Base-by-base conservation (phyloP, 1,284 basidiomycete genomes). In the Cutaneotrichosporon sp. region DNA sequence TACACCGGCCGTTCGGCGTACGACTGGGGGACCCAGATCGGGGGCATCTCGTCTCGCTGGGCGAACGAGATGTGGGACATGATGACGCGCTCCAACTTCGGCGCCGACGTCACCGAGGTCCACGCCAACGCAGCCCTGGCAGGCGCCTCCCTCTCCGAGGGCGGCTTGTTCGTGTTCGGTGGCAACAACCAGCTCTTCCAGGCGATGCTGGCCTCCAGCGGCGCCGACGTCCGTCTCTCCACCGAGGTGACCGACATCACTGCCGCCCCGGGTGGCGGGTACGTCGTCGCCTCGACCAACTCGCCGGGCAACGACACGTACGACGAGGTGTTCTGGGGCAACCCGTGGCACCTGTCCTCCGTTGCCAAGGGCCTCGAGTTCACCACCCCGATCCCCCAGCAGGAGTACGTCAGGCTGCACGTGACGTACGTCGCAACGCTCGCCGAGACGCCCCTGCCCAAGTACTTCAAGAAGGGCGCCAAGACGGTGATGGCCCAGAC, bases 181-280 rank as follows among this genome's bases (percentile, higher is more conserved):
- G 95, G 95, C 2, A 97, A 98, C 79, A 90, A 85, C 76, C 85
- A 85, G 68, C 84, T 98, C 50, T 98, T 98, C 73, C 87, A 92
- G 66, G 78, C 86, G 51, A 94, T 98, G 81, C 74, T 95, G 42
- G 81, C 84, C 9, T 81, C 82, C 13, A 90, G 90, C 7, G 82
- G 83, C 9, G 91, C 92, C 4, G 84, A 82, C 3, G 77, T 93
- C 1, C 82, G 84, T 67, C 82, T 94, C 7, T 85, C 87, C 60
- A 89, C 89, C 10, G n/a, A 53, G 34, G 51, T 53, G n/a, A 8
- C 18, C 11, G 49, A 52, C 34, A 45, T 42, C 8, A 29, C 29
- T 9, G 43, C 27, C 34, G 14, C 25, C 18, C 9, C 53, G 3
- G 14, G 8, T 11, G 9, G 10, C 24, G 38, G 27, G 16, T 59